Conservation (phyloP, 2,329 filamentous ascomycete species). For the Clonostachys sp. region DNA sequence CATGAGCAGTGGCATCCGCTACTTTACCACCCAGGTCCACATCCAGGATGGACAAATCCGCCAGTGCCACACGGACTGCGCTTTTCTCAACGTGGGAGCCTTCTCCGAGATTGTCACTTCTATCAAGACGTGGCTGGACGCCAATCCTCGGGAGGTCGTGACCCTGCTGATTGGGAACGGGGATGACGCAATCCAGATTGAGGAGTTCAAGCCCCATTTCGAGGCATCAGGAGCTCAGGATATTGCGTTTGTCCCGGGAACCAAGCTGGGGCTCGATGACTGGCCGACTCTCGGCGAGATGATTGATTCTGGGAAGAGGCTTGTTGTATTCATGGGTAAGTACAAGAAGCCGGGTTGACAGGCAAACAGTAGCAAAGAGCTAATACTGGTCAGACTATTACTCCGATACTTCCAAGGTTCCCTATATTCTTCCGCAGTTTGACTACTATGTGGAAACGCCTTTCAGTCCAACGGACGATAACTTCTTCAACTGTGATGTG, state of each 20-base stretch:
- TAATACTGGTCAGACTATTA: constrained; percentile 45
- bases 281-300: constrained; percentile 65
- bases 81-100: constrained; percentile 48
- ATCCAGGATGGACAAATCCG: constrained; percentile 40
- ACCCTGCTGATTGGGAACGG: constrained; percentile 55
- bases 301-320: constrained; percentile 53
- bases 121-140: constrained; percentile 54
- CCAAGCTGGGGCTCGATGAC: constrained; percentile 28
- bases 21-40: constrained; percentile 57
- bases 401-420: constrained; percentile 33
- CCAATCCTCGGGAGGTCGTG: constrained; percentile 51
- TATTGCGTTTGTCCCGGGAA: constrained; percentile 49
- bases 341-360: neutral
- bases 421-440: constrained; percentile 58
- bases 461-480: constrained; percentile 52
- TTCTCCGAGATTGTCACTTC: constrained; percentile 45
- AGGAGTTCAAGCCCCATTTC: constrained; percentile 46
- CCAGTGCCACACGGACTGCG: constrained; percentile 57
- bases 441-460: constrained; percentile 63
- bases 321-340: constrained; percentile 62
- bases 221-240: constrained; percentile 45
- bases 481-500: constrained; percentile 57
- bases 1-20: constrained; percentile 53
- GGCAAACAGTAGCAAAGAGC: neutral
- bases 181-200: constrained; percentile 41